These are phyloP conservation scores for Rhizopogon rudus DNA, from an alignment of 768 basidiomycete genomes.

Conservation along the genomic window DNA sequence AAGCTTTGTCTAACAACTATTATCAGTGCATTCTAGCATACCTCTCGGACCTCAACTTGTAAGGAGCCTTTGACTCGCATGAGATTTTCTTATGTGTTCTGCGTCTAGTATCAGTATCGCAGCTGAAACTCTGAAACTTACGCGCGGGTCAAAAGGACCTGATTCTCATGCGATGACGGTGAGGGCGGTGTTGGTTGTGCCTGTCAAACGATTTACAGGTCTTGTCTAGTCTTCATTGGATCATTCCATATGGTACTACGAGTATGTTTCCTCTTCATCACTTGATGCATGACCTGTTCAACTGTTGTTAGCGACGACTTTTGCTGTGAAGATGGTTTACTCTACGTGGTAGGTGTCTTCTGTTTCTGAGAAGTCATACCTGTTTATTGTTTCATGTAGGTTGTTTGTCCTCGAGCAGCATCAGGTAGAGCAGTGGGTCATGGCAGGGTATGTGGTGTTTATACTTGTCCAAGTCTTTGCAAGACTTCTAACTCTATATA, in stretches of 20 bases:
- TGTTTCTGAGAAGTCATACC: background rate
- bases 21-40: constrained; percentile 73
- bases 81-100: constrained; percentile 5
- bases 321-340: constrained; percentile 74
- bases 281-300: background rate
- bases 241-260: constrained; percentile 78
- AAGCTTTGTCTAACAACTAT: constrained; percentile 1
- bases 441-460: constrained; percentile 50
- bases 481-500: constrained; percentile 1
- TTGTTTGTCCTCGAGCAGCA: constrained; percentile 56
- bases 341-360: constrained; percentile 58
- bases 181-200: constrained; percentile 21
- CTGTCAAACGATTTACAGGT: background rate
- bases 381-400: constrained; percentile 30
- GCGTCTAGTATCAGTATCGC: constrained; percentile 51
- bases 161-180: constrained; percentile 58
- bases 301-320: constrained; percentile 53
- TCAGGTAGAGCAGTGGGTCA: constrained; percentile 67
- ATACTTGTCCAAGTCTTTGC: background rate
- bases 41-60: constrained; percentile 78
- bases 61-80: constrained; percentile 16
- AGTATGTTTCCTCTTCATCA: constrained; percentile 35
- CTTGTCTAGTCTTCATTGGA: constrained; percentile 60
- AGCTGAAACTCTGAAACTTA: constrained; percentile 48
- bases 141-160: constrained; percentile 43